Evolutionary conservation across 1,284 basidiomycete genomes (phyloP), one percentile per base, ranked within the genome.

Genomic region (Xerocomus minutiporus): DNA sequence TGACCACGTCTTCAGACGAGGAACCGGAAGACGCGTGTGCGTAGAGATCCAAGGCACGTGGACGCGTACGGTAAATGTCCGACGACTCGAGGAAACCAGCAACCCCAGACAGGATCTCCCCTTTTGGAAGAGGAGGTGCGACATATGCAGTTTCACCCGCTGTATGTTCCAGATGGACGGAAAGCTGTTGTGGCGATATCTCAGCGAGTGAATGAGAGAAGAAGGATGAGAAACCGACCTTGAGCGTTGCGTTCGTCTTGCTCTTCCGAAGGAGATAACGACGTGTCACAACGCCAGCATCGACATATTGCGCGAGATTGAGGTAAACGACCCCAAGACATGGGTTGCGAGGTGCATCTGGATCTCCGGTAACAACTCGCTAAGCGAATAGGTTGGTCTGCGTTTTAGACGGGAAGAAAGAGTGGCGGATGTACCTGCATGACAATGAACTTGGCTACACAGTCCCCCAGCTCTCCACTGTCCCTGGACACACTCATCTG

Each of bases 191-290:
- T 11, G 8, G 39, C 12, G 36, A n/a, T n/a, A 8, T n/a, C 25
- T 59, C 5, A 55, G 34, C n/a, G 6, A 11, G n/a, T 1, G 25
- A 12, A 32, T 5, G 5, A 40, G 25, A 31, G 51, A 20, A 20
- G 23, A 39, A 29, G 47, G 17, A 29, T 2, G 8, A 17, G 17
- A 31, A 12, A 36, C 41, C 36, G 51, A 85, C 82, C 73, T 84
- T 85, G 46, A 92, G 75, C 2, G 84, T 86, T 0, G 89, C 87
- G 58, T 92, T 92, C 41, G 84, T 88, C 69, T 86, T 88, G 65
- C 84, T 88, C 59, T 89, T 79, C 49, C 81, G 74, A 7, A 92
- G 72, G 13, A 92, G 75, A 67, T 90, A 89, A 23, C 82, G 77
- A 15, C 89, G 76, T 3, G 81, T 83, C 28, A 91, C 79, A 13